phyloP scores from a whole-genome alignment of 176 grass and related monocot genomes.

The Dactylis glomerata region DNA sequence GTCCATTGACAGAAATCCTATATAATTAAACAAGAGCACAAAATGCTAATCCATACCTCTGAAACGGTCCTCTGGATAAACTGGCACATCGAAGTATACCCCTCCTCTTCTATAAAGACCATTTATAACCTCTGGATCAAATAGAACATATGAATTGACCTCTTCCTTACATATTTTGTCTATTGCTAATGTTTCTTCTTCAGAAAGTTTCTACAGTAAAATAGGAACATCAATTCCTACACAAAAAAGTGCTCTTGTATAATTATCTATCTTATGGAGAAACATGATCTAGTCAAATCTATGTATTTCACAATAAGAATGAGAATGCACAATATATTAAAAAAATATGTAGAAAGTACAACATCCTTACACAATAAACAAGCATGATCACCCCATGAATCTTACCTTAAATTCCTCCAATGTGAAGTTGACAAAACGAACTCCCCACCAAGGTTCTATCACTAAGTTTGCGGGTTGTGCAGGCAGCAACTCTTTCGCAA shows the following conservation, averaged over 20 bases:
- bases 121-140: constrained; percentile 76
- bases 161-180: constrained; percentile 98
- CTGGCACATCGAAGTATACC: constrained; percentile 87
- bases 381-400: background rate
- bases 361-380: background rate
- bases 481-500: constrained; percentile 91
- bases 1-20: background rate
- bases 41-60: constrained; percentile 55
- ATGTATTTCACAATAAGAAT: background rate
- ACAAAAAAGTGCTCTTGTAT: constrained; percentile 1
- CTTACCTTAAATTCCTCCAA: constrained; percentile 97
- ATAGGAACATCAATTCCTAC: constrained; percentile 18
- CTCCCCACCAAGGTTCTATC: constrained; percentile 95
- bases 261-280: constrained; percentile 11
- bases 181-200: constrained; percentile 86
- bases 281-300: background rate
- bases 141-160: constrained; percentile 92
- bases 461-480: constrained; percentile 59
- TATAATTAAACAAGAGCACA: background rate
- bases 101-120: constrained; percentile 78
- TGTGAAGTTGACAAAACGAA: constrained; percentile 96
- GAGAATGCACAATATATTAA: background rate
- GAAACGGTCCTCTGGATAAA: constrained; percentile 94
- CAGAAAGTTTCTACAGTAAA: constrained; percentile 70
- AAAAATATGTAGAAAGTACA: background rate